Conservation (phyloP, 257 asterid species). For the Handroanthus guayacan region DNA sequence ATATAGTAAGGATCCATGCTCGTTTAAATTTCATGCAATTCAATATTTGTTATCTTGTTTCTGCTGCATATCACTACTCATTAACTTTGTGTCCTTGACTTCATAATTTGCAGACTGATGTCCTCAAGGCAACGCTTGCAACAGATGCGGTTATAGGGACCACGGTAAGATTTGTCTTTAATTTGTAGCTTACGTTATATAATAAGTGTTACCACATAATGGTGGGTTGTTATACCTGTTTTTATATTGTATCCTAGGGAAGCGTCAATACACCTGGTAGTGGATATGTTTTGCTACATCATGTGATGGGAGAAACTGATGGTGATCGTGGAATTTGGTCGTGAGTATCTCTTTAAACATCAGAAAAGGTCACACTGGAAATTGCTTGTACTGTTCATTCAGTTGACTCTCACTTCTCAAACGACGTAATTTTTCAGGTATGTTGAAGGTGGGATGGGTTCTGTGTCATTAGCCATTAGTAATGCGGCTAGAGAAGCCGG, state of each 20-base stretch:
- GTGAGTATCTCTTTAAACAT: constrained; percentile 65
- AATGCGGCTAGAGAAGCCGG: constrained; percentile 93
- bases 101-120: constrained; percentile 62
- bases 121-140: constrained; percentile 93
- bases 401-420: constrained; percentile 33
- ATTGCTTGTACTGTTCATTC: constrained; percentile 27
- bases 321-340: constrained; percentile 98
- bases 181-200: constrained; percentile 22
- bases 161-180: constrained; percentile 56
- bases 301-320: constrained; percentile 97
- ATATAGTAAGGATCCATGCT: not conserved
- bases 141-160: constrained; percentile 92
- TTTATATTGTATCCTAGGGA: constrained; percentile 57
- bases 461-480: constrained; percentile 82
- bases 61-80: constrained; percentile 12
- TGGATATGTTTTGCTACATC: constrained; percentile 97
- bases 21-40: not conserved
- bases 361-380: constrained; percentile 33
- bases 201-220: not conserved
- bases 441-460: constrained; percentile 99
- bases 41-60: not conserved
- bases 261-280: constrained; percentile 93
- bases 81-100: constrained; percentile 25
- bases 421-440: constrained; percentile 55
- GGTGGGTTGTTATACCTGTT: not conserved